Conservation (phyloP, 306 rosid species). For the Comarum palustre region DNA sequence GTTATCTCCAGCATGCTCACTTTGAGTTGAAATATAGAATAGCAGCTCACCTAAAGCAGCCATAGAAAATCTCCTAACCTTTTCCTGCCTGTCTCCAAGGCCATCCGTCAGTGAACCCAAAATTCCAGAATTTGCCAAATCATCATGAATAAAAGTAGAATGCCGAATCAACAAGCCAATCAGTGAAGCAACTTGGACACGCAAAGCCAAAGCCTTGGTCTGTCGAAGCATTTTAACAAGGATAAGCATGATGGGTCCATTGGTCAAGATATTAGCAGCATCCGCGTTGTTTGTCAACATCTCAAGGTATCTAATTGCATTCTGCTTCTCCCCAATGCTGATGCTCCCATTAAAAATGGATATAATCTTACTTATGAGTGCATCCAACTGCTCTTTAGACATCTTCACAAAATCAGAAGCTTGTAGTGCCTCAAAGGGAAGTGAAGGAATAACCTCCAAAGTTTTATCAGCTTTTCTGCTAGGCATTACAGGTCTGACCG, state of each 20-base stretch:
- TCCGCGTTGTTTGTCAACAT: conserved; percentile 85
- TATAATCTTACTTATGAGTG: conserved; percentile 52
- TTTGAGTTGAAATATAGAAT: conserved; percentile 88
- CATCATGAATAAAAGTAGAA: conserved; percentile 79
- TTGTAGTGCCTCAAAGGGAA: conserved; percentile 83
- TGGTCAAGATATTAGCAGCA: conserved; percentile 91
- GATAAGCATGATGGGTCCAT: conserved; percentile 91
- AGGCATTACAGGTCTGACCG: conserved; percentile 98
- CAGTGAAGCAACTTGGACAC: conserved; percentile 89
- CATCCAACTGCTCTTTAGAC: conserved; percentile 74
- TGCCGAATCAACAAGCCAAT: conserved; percentile 89
- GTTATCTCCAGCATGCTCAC: conserved; percentile 61
- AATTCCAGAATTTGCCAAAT: conserved; percentile 82
- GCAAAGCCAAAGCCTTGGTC: conserved; percentile 76
- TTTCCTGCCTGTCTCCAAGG: conserved; percentile 92
- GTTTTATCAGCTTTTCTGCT: conserved; percentile 80
- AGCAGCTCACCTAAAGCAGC: conserved; percentile 95
- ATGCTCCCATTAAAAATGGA: conserved; percentile 67
- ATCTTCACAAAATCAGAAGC: conserved; percentile 77
- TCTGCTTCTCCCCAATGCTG: conserved; percentile 82
- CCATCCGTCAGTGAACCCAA: conserved; percentile 81
- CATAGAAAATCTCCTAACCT: conserved; percentile 95
- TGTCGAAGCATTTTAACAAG: conserved; percentile 84
- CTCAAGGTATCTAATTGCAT: conserved; percentile 83
- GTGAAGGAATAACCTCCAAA: conserved; percentile 63